Percentiles rank a stretch among this genome's conserved stretches.
Conservation (phyloP, 2,329 filamentous ascomycete genomes). For the Pestalotiopsis sp. region DNA sequence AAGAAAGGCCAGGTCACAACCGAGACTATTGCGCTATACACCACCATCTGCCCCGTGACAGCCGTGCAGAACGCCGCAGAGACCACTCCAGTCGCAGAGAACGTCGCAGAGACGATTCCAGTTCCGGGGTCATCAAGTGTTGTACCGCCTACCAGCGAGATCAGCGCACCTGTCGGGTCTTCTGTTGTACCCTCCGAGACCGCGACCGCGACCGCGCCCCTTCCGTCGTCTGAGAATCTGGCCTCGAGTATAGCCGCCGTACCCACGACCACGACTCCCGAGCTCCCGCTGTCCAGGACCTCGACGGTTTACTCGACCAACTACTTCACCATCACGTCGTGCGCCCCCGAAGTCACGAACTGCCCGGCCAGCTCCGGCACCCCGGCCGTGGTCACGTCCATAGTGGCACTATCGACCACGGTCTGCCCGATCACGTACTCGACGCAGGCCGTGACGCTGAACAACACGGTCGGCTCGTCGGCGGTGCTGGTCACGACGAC, state of each 20-base stretch:
- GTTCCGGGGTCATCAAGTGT: slow-evolving; percentile 4
- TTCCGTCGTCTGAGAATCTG: neutral
- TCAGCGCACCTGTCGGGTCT: neutral
- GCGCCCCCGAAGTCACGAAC: slow-evolving; percentile 27
- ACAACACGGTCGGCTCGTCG: slow-evolving; percentile 26
- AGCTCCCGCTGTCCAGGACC: slow-evolving; percentile 25
- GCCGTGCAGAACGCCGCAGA: slow-evolving; percentile 17
- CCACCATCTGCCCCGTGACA: slow-evolving; percentile 28
- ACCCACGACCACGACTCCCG: neutral
- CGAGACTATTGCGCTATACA: slow-evolving; percentile 27
- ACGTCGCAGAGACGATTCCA: slow-evolving; percentile 3
- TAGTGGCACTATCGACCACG: slow-evolving; percentile 31
- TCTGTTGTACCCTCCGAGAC: neutral
- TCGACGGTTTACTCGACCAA: slow-evolving; percentile 32
- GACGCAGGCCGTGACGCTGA: slow-evolving; percentile 24
- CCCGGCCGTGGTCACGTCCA: slow-evolving; percentile 25
- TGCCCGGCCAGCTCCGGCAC: slow-evolving; percentile 25
- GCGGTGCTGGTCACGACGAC: slow-evolving; percentile 26
- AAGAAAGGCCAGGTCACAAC: slow-evolving; percentile 21
- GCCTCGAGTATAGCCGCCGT: neutral
- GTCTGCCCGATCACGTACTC: slow-evolving; percentile 29
- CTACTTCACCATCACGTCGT: slow-evolving; percentile 30
- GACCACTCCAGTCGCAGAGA: slow-evolving; percentile 2
- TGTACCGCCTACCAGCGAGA: slow-evolving; percentile 8
- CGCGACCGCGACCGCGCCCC: neutral